phyloP scores from a whole-genome alignment of 345 rosid genomes.

The Erucastrum elatum region DNA sequence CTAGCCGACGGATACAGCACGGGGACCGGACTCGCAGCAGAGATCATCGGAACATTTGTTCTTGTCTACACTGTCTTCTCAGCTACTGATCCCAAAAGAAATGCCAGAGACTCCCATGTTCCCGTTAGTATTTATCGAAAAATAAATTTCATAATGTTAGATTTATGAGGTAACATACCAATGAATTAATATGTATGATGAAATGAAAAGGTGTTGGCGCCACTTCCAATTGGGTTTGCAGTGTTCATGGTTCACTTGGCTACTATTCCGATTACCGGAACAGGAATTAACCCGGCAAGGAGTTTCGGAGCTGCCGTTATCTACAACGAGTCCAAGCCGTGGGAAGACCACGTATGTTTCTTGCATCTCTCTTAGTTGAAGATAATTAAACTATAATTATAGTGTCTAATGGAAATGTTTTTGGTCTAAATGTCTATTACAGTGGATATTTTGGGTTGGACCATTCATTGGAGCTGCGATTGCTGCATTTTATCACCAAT shows the following conservation, averaged over 20 bases:
- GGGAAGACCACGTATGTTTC: slow-evolving; percentile 59
- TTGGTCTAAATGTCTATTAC: not conserved
- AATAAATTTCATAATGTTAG: not conserved
- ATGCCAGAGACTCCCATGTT: slow-evolving; percentile 81
- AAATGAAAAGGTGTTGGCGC: slow-evolving; percentile 59
- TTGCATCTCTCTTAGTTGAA: not conserved
- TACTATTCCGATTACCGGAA: slow-evolving; percentile 69
- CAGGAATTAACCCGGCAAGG: slow-evolving; percentile 71
- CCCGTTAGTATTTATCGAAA: slow-evolving; percentile 52
- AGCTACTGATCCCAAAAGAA: slow-evolving; percentile 82
- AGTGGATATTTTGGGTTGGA: slow-evolving; percentile 93
- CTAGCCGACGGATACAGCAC: slow-evolving; percentile 52
- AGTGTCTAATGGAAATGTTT: not conserved
- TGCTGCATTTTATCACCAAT: slow-evolving; percentile 84
- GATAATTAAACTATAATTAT: not conserved
- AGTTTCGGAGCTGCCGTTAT: slow-evolving; percentile 70
- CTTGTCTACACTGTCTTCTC: slow-evolving; percentile 91
- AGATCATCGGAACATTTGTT: slow-evolving; percentile 85
- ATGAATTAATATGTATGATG: not conserved
- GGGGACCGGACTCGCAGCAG: slow-evolving; percentile 65
- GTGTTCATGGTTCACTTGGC: slow-evolving; percentile 76
- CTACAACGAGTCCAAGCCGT: slow-evolving; percentile 47
- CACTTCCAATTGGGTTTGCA: slow-evolving; percentile 66
- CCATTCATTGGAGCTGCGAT: slow-evolving; percentile 80
- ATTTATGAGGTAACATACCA: not conserved